Evolutionary conservation across 768 basidiomycete genomes (phyloP).

Genomic region (Termitomyces sp.): DNA sequence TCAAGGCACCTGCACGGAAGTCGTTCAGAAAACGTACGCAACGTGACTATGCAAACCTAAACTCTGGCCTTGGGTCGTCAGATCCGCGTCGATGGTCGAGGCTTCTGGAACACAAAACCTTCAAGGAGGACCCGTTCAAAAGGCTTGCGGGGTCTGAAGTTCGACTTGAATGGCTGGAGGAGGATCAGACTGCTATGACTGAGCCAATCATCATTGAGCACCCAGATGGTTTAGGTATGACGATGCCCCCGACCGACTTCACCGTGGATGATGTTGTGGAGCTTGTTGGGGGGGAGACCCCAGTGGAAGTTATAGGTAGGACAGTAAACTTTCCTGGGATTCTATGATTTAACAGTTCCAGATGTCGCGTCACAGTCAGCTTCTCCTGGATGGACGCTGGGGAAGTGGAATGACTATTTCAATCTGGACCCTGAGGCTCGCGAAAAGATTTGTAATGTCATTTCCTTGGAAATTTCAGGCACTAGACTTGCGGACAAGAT

Average conservation of each 20-base stretch:
- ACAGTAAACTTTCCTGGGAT: constrained; percentile 7
- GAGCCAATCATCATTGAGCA: constrained; percentile 82
- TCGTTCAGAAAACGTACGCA: constrained; percentile 72
- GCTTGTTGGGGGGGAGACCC: constrained; percentile 71
- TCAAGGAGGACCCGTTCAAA: constrained; percentile 62
- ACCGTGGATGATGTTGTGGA: constrained; percentile 81
- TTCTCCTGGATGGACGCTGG: constrained; percentile 84
- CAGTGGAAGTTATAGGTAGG: constrained; percentile 91
- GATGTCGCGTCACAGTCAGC: constrained; percentile 90
- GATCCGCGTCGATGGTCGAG: constrained; percentile 68
- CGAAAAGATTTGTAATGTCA: constrained; percentile 93
- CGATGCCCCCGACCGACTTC: constrained; percentile 72
- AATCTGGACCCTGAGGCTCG: constrained; percentile 61
- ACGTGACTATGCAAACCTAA: constrained; percentile 78
- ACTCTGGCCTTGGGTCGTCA: constrained; percentile 60
- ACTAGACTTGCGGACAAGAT: constrained; percentile 78
- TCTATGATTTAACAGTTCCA: constrained; percentile 4
- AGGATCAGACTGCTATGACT: constrained; percentile 67
- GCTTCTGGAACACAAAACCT: constrained; percentile 65
- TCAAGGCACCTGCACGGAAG: constrained; percentile 79
- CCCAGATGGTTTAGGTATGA: constrained; percentile 85
- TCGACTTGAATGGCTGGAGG: constrained; percentile 72
- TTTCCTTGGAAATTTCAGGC: constrained; percentile 90
- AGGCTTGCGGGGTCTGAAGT: constrained; percentile 67
- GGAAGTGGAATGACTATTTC: constrained; percentile 89